phyloP scores from a whole-genome alignment of 2,329 filamentous ascomycete species.

The Fusarium sarcochroum region DNA sequence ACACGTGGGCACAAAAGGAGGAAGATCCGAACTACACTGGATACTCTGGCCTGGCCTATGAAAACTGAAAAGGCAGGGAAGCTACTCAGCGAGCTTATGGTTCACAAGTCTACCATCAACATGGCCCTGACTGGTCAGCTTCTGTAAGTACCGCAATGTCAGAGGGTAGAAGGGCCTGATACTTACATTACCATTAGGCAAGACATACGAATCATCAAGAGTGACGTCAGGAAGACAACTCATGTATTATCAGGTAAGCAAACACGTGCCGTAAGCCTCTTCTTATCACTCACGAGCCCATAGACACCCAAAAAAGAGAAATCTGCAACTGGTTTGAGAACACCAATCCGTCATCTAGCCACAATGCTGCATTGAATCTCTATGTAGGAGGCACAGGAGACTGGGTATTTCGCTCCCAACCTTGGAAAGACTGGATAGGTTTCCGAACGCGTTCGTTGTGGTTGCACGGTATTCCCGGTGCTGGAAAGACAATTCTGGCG shows the following conservation, averaged over 20 bases:
- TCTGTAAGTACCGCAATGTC: background rate
- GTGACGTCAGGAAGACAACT: no score
- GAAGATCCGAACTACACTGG: background rate
- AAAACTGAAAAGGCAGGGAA: background rate
- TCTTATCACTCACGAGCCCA: no score
- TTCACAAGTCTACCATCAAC: background rate
- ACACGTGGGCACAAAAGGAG: background rate
- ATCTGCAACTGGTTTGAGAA: no score
- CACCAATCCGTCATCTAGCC: no score
- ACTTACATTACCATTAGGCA: no score
- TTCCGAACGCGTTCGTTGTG: accelerated
- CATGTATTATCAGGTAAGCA: no score
- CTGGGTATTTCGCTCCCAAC: background rate
- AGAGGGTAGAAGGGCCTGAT: background rate
- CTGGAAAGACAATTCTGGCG: background rate
- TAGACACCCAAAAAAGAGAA: no score
- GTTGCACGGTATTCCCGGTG: background rate
- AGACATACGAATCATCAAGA: no score
- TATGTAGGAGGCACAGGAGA: no score
- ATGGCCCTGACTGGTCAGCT: background rate
- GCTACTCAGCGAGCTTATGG: background rate
- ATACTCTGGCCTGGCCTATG: background rate
- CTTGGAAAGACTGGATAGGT: background rate
- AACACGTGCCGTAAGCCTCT: accelerated
- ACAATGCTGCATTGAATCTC: accelerated